A percentile compares a stretch with the other conserved stretches of the same genome.
Evolutionary conservation across 371 early-diverging fungal species (phyloP).

Genomic region (Mortierella sp.): DNA sequence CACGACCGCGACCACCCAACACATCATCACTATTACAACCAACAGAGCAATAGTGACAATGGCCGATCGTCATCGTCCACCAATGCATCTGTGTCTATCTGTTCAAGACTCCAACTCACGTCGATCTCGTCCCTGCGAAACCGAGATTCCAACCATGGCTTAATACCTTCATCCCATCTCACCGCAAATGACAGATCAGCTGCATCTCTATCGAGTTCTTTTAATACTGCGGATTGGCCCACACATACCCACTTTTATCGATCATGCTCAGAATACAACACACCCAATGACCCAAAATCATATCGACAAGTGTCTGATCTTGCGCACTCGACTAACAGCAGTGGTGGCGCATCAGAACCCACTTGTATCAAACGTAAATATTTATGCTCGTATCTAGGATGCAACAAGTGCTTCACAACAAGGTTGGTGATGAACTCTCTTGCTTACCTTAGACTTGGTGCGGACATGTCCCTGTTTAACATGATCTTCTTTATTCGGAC

Average conservation of each 20-base stretch:
- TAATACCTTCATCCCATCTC: constrained; percentile 15
- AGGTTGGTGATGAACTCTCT: no score
- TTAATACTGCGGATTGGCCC: constrained; percentile 19
- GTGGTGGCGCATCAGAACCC: constrained; percentile 2
- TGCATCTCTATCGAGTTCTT: constrained; percentile 4
- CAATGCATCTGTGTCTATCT: constrained; percentile 47
- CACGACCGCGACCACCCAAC: not conserved
- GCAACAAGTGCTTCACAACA: constrained; percentile 71
- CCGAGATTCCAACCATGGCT: constrained; percentile 40
- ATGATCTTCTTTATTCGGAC: no score
- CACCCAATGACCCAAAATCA: constrained; percentile 39
- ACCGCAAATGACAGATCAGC: not conserved
- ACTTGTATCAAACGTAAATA: constrained; percentile 58
- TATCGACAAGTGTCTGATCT: constrained; percentile 40
- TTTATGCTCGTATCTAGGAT: constrained; percentile 61
- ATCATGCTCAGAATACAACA: constrained; percentile 44
- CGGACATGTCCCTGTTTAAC: no score
- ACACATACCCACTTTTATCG: constrained; percentile 35
- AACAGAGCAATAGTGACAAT: constrained; percentile 16
- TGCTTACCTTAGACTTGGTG: no score
- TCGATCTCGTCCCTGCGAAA: constrained; percentile 31
- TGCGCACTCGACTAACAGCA: not conserved
- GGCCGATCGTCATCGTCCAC: constrained; percentile 50
- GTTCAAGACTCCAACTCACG: constrained; percentile 27
- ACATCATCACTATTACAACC: not conserved